These are phyloP conservation scores for Evansstolkia leycettana DNA, from an alignment of 495 filamentous ascomycete genomes.

Conservation along the genomic window DNA sequence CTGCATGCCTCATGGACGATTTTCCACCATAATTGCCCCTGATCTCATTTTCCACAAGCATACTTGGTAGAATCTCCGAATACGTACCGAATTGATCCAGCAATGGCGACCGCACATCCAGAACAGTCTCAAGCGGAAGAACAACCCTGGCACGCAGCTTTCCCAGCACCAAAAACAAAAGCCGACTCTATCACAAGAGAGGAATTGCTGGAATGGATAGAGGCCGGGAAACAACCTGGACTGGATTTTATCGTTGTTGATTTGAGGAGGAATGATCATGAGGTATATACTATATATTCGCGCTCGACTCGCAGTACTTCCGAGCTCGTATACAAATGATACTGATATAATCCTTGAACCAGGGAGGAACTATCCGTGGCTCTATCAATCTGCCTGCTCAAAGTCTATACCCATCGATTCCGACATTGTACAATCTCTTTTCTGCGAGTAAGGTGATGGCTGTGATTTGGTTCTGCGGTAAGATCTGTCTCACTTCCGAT, in stretches of 20 bases:
- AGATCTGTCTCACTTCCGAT: constrained; percentile 10
- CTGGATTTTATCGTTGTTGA: constrained; percentile 51
- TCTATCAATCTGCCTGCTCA: constrained; percentile 66
- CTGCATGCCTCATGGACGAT: no score
- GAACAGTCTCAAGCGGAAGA: no score
- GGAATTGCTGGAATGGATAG: constrained; percentile 27
- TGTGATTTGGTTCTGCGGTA: constrained; percentile 62
- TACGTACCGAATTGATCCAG: no score
- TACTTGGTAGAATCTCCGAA: no score
- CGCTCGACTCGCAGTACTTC: no score
- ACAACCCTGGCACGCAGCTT: constrained; percentile 33
- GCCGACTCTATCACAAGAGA: constrained; percentile 22
- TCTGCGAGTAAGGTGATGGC: constrained; percentile 31
- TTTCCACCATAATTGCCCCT: no score
- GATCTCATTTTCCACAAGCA: no score
- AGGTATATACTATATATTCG: no score
- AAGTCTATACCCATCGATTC: constrained; percentile 45
- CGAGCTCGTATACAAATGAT: not conserved
- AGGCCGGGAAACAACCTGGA: constrained; percentile 21
- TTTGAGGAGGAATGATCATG: constrained; percentile 47
- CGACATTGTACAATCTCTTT: constrained; percentile 43
- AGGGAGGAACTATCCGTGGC: constrained; percentile 57
- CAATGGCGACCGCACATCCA: no score
- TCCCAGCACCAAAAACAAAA: constrained; percentile 21
- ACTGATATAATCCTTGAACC: not conserved